These are phyloP conservation scores for Venturia asperata DNA, from an alignment of 2,329 filamentous ascomycete genomes.

Conservation along the genomic window DNA sequence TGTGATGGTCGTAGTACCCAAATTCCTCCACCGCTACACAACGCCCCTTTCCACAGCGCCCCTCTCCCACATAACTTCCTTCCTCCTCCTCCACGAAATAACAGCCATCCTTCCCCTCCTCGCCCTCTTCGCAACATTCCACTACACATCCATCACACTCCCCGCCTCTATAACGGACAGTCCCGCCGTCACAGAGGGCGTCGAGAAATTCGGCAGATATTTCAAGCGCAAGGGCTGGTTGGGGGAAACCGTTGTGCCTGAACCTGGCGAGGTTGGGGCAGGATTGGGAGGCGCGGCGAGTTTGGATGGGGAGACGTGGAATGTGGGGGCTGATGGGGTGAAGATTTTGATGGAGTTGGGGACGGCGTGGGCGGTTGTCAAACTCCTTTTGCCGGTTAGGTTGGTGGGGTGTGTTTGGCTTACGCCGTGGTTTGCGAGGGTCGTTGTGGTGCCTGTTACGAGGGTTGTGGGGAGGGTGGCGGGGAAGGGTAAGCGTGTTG, in stretches of 20 bases:
- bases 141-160: constrained; percentile 64
- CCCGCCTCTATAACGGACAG: constrained; percentile 52
- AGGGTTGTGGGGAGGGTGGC: constrained; percentile 7
- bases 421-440: constrained; percentile 83
- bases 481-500: background rate
- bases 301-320: constrained; percentile 33
- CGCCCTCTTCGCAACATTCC: constrained; percentile 67
- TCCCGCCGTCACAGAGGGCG: constrained; percentile 52
- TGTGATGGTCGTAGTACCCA: constrained; percentile 40
- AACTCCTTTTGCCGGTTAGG: constrained; percentile 70
- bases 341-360: constrained; percentile 62
- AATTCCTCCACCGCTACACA: constrained; percentile 62
- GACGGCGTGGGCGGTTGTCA: constrained; percentile 85
- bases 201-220: constrained; percentile 69
- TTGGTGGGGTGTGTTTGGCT: constrained; percentile 75
- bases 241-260: constrained; percentile 34
- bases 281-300: constrained; percentile 36
- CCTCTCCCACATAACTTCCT: constrained; percentile 73
- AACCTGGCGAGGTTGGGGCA: constrained; percentile 38
- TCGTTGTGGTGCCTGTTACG: constrained; percentile 45
- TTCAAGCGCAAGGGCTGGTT: constrained; percentile 79
- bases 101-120: constrained; percentile 78
- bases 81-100: constrained; percentile 84
- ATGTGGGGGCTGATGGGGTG: constrained; percentile 40
- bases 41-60: constrained; percentile 66